A percentile compares a stretch with the other conserved stretches of the same genome.
Conservation (phyloP, 139 green algal species). For the Chlorella sp. region DNA sequence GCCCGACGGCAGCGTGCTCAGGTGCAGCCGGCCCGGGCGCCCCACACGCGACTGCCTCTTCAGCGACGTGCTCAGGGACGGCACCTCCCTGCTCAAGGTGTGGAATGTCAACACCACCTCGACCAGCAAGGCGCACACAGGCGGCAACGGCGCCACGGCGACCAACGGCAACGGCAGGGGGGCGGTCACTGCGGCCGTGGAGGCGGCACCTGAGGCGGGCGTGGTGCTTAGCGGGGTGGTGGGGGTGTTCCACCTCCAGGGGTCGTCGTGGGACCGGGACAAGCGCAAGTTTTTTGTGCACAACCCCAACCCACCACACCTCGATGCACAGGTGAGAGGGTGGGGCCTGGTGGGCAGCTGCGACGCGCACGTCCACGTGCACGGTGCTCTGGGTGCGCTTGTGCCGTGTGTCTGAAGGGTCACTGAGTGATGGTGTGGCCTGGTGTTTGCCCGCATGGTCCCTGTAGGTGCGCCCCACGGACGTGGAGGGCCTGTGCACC, state of each 20-base stretch:
- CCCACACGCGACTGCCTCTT: constrained; percentile 92
- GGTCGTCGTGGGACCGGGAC: constrained; percentile 70
- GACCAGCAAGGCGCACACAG: no score
- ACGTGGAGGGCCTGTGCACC: no score
- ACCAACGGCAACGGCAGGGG: not conserved
- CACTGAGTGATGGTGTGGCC: no score
- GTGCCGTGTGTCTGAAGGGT: no score
- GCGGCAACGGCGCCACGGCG: not conserved
- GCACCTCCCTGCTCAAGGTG: constrained; percentile 74
- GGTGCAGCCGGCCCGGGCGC: constrained; percentile 33
- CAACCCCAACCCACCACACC: constrained; percentile 23
- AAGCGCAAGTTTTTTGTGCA: constrained; percentile 67
- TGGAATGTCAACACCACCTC: constrained; percentile 1
- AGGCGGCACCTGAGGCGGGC: no score
- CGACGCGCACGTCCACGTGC: no score
- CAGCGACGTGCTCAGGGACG: constrained; percentile 71
- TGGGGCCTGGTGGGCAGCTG: no score
- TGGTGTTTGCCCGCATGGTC: no score
- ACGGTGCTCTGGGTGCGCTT: no score
- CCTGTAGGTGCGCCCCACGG: no score
- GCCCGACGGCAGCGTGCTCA: constrained; percentile 61
- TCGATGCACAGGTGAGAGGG: constrained; percentile 22
- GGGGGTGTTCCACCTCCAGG: constrained; percentile 19
- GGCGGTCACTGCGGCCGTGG: no score
- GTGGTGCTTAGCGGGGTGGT: not conserved